Percentiles rank a stretch among this genome's conserved stretches.
Evolutionary conservation across 768 basidiomycete species (phyloP).

Genomic region (Cantharellus anzutake): DNA sequence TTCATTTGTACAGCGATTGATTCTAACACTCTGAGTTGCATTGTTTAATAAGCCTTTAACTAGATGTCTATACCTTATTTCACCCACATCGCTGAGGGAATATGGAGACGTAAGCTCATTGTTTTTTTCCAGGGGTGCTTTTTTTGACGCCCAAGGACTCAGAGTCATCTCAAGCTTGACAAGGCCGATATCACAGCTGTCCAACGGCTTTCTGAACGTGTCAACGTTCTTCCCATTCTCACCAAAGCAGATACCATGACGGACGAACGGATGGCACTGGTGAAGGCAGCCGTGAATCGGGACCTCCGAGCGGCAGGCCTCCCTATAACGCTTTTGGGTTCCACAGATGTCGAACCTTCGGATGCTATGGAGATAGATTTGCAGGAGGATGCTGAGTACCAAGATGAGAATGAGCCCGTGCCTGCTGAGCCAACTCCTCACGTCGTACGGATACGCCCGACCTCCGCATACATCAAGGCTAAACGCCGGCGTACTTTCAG

Average conservation of each 20-base stretch:
- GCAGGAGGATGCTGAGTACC: constrained; percentile 19
- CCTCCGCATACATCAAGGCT: constrained; percentile 30
- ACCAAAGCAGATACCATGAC: constrained; percentile 70
- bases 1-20: constrained; percentile 48
- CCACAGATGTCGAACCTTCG: constrained; percentile 17
- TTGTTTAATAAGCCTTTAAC: neutral
- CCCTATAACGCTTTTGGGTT: constrained; percentile 60
- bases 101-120: constrained; percentile 34
- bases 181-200: constrained; percentile 50
- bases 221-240: constrained; percentile 68
- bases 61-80: constrained; percentile 74
- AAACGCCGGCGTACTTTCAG: constrained; percentile 34
- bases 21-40: constrained; percentile 9
- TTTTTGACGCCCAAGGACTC: neutral
- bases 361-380: constrained; percentile 9
- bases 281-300: constrained; percentile 54
- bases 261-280: constrained; percentile 46
- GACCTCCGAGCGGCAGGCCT: constrained; percentile 48
- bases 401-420: constrained; percentile 30
- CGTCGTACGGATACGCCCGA: constrained; percentile 41
- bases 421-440: constrained; percentile 18
- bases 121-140: neutral
- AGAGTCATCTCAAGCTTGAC: neutral
- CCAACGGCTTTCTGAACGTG: constrained; percentile 48
- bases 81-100: constrained; percentile 44